Percentiles rank a stretch among this genome's conserved stretches.
phyloP scores from a whole-genome alignment of 148 eudicot species.

The Persicaria maculosa region DNA sequence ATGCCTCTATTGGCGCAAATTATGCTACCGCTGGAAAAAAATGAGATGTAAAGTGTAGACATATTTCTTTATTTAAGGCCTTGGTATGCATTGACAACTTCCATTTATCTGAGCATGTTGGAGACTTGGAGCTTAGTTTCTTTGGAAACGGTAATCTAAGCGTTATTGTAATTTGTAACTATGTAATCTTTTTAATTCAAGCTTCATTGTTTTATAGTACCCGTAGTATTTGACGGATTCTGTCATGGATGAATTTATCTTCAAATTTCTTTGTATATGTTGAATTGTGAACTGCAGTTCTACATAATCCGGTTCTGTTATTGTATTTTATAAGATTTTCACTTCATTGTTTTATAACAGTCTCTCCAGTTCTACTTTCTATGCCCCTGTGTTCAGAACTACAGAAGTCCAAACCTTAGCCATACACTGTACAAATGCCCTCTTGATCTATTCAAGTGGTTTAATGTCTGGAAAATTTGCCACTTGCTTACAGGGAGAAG shows the following conservation, averaged over 20 bases:
- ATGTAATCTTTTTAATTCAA: too few species aligned
- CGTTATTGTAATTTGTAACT: not conserved
- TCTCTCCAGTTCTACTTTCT: too few species aligned
- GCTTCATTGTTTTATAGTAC: not conserved
- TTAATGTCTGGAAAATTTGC: not conserved
- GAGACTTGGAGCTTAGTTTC: not conserved
- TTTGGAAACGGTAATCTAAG: not conserved
- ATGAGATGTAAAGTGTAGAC: not conserved
- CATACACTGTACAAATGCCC: not conserved
- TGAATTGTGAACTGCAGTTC: not conserved
- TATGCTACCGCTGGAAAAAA: not conserved
- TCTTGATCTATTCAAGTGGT: not conserved
- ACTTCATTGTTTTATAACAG: too few species aligned
- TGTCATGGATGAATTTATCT: not conserved
- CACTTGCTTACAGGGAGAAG: constrained; percentile 52
- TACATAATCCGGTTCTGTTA: too few species aligned
- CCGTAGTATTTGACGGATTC: not conserved
- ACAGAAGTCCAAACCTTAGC: too few species aligned
- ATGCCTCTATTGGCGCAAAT: not conserved
- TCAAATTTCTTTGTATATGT: not conserved
- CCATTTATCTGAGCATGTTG: not conserved
- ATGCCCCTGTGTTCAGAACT: too few species aligned
- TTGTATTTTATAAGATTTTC: too few species aligned
- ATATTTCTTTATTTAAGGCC: too few species aligned
- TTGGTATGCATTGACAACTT: too few species aligned